phyloP scores from a whole-genome alignment of 2,329 filamentous ascomycete genomes.

The Penicillium sclerotigenum region DNA sequence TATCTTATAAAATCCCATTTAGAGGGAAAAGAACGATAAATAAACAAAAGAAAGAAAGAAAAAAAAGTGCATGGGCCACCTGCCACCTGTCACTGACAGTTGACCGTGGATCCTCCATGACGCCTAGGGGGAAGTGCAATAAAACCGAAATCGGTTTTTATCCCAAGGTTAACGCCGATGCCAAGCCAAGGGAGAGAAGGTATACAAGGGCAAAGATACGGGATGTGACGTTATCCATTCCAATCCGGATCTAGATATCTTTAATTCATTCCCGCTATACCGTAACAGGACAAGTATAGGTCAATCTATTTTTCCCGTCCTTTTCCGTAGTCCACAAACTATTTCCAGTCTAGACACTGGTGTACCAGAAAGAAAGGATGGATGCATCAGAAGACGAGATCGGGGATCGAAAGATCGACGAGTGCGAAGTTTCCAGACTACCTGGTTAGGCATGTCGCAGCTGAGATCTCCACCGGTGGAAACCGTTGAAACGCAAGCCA shows the following conservation, averaged over 20 bases:
- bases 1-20: background rate
- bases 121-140: background rate
- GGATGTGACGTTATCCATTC: slow-evolving; percentile 11
- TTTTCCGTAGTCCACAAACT: slow-evolving; percentile 7
- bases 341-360: slow-evolving; percentile 16
- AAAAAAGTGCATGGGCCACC: slow-evolving; percentile 18
- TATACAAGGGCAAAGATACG: background rate
- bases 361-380: slow-evolving; percentile 7
- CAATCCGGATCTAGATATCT: background rate
- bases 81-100: slow-evolving; percentile 24
- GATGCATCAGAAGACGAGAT: slow-evolving; percentile 9
- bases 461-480: slow-evolving; percentile 21
- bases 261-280: background rate
- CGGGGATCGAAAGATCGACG: slow-evolving; percentile 20
- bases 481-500: slow-evolving; percentile 27
- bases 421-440: slow-evolving; percentile 15
- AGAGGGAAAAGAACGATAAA: background rate
- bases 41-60: background rate
- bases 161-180: too few relatives aligned
- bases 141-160: background rate
- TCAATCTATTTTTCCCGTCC: slow-evolving; percentile 22
- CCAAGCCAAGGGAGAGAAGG: background rate
- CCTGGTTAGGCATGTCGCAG: slow-evolving; percentile 19
- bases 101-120: slow-evolving; percentile 15
- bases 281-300: background rate